Conservation (phyloP, 1,284 basidiomycete species). For the Psilocybe mexicana region DNA sequence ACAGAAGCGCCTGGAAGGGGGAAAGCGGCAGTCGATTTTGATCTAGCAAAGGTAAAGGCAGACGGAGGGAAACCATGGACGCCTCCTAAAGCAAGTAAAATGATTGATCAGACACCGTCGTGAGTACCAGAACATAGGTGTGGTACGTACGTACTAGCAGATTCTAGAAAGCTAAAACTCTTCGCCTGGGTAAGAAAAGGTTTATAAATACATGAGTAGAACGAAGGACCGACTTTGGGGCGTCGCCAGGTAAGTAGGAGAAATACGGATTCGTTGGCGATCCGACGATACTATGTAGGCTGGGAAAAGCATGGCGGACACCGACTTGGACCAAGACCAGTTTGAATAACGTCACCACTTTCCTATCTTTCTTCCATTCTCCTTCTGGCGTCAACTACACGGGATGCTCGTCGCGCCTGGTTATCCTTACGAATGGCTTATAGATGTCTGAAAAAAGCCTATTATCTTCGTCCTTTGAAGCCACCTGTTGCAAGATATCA, state of each 20-base stretch:
- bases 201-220: too few species aligned
- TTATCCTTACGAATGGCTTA: constrained; percentile 17
- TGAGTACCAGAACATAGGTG: too few species aligned
- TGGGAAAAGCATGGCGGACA: background rate
- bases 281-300: background rate
- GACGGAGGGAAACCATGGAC: constrained; percentile 2
- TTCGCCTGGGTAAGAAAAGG: too few species aligned
- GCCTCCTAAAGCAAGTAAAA: background rate
- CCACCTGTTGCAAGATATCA: constrained; percentile 46
- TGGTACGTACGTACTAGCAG: too few species aligned
- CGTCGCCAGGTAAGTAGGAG: background rate
- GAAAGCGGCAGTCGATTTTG: constrained; percentile 33
- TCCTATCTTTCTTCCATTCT: background rate
- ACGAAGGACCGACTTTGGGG: too few species aligned
- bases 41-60: constrained; percentile 30
- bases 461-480: constrained; percentile 8
- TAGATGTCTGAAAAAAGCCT: constrained; percentile 19
- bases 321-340: background rate
- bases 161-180: too few species aligned
- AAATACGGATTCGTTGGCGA: background rate
- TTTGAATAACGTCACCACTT: background rate
- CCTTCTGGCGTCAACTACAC: constrained; percentile 5
- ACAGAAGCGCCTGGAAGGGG: constrained; percentile 33
- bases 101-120: background rate
- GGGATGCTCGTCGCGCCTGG: constrained; percentile 16